Conservation (phyloP, 148 eudicot genomes). For the Linanthus parryae region DNA sequence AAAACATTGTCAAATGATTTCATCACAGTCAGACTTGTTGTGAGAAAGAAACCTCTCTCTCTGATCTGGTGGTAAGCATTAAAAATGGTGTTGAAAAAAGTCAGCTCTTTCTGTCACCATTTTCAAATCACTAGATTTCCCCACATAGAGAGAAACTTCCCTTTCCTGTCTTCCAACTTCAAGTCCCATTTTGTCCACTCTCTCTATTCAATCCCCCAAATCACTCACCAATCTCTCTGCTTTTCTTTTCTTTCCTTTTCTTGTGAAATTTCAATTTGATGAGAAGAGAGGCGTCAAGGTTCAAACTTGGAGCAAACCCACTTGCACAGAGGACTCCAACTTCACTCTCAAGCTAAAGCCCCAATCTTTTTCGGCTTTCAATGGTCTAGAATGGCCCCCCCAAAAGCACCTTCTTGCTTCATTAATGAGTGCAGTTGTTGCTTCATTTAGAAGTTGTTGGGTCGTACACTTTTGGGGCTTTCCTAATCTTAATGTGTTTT, state of each 20-base stretch:
- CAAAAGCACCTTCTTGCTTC: conserved; percentile 4
- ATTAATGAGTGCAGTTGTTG: conserved; percentile 10
- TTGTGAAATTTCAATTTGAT: background rate
- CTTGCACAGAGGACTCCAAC: conserved; percentile 21
- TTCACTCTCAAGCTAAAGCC: conserved; percentile 15
- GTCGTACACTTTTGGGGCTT: conserved; percentile 9
- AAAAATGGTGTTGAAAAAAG: too few species aligned
- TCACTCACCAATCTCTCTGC: background rate
- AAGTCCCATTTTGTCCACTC: background rate
- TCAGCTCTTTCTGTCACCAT: conserved; percentile 44
- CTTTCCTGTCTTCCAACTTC: conserved; percentile 3
- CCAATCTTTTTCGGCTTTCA: conserved; percentile 1
- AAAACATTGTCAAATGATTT: background rate
- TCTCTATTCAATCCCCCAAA: conserved; percentile 4
- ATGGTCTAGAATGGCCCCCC: background rate
- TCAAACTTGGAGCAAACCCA: conserved; percentile 11
- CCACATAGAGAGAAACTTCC: background rate
- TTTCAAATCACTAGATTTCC: conserved; percentile 4
- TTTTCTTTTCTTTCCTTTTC: conserved; percentile 13
- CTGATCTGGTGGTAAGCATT: too few species aligned
- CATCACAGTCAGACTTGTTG: too few species aligned
- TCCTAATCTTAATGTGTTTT: conserved; percentile 17
- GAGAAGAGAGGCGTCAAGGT: conserved; percentile 7
- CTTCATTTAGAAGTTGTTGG: conserved; percentile 37
- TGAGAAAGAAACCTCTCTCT: too few species aligned